phyloP scores from a whole-genome alignment of 306 rosid genomes.

The Senna siamea region DNA sequence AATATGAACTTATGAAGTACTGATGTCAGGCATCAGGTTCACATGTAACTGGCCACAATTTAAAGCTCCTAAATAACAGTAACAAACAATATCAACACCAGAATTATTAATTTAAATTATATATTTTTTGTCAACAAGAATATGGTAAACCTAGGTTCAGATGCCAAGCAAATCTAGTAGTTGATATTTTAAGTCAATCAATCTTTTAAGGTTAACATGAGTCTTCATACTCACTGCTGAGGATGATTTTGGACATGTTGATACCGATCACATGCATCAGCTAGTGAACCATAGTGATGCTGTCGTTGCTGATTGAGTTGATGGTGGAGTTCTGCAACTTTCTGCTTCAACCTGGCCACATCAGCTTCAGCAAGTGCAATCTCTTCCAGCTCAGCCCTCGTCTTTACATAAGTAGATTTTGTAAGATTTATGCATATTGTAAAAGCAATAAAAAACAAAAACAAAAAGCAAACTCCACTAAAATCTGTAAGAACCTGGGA shows the following conservation, averaged over 20 bases:
- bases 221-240: slow-evolving; percentile 80
- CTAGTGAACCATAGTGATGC: slow-evolving; percentile 90
- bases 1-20: neutral
- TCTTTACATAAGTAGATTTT: slow-evolving; percentile 57
- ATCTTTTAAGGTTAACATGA: neutral
- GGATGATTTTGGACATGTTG: slow-evolving; percentile 81
- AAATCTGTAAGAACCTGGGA: slow-evolving; percentile 69
- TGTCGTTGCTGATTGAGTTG: slow-evolving; percentile 97
- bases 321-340: slow-evolving; percentile 97
- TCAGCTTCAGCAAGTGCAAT: slow-evolving; percentile 99
- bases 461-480: slow-evolving; percentile 1
- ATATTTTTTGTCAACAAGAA: neutral
- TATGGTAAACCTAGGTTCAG: neutral
- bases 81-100: slow-evolving; percentile 19
- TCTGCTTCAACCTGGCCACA: slow-evolving; percentile 97
- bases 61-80: slow-evolving; percentile 6
- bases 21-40: slow-evolving; percentile 8
- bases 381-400: slow-evolving; percentile 98
- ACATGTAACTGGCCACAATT: slow-evolving; percentile 11
- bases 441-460: slow-evolving; percentile 22
- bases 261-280: slow-evolving; percentile 86
- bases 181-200: slow-evolving; percentile 23
- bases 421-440: slow-evolving; percentile 41
- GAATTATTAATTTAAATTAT: neutral
- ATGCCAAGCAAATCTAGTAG: neutral